Base-by-base conservation (phyloP, 345 rosid species). In the Garcia nutans region DNA sequence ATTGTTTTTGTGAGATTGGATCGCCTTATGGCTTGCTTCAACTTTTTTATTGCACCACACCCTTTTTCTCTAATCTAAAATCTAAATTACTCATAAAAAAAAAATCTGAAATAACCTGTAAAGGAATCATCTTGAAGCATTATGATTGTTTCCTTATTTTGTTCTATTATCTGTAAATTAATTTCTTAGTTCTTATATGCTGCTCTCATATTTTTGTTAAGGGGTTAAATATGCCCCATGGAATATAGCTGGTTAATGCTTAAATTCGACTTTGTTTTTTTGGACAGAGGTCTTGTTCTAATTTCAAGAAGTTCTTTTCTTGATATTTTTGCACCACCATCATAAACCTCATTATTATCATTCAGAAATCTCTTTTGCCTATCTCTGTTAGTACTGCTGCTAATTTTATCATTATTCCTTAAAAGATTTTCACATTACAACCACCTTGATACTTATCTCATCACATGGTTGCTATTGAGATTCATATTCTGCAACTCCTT, bases 401-500 rank as follows among this genome's bases (percentile, higher is more conserved):
- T 88, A 67, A 82, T 77, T 12, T 71, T 75, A 71, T 81, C 80
- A 64, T 81, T 69, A 79, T 64, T 79, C 71, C 71, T 72, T 16
- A 23, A 24, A 65, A 47, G 26, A 79, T 87, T 76, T 84, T 86
- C 83, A 80, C 81, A 70, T 80, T 79, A 74, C 77, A 23, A 82
- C 86, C 83, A 88, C 87, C 82, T 78, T 80, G 78, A 78, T 70
- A 85, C 92, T 87, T 61, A 76, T 85, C 86, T 86, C 76, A 87
- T 92, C 88, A 90, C 87, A 78, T 70, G 63, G 74, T 65, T 81
- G 82, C 90, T 60, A 26, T 87, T 85, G 65, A 85, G 76, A 86
- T 78, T 92, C 87, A 83, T 89, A 75, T 73, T 85, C 88, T 87
- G 85, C 89, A 75, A 76, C 80, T 84, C 93, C 88, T 81, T 82